Evolutionary conservation across 73 alveolate species (phyloP).

Genomic region (Breviolum minutum): DNA sequence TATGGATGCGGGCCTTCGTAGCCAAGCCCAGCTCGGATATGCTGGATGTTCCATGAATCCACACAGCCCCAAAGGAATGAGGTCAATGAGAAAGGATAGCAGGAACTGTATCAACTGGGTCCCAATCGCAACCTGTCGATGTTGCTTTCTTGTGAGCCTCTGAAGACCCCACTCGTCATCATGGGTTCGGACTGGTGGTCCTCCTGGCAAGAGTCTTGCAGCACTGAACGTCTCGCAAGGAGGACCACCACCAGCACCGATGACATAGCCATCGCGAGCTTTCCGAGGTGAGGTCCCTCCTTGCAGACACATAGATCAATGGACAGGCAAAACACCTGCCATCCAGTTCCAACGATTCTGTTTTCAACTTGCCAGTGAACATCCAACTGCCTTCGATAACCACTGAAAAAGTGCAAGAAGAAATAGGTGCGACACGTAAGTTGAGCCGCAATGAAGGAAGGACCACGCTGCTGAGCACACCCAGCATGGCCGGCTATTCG

Average conservation of each 20-base stretch:
- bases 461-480: background rate
- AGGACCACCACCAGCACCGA: background rate
- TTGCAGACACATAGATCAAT: background rate
- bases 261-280: background rate
- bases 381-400: background rate
- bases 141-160: background rate
- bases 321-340: background rate
- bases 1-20: background rate
- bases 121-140: background rate
- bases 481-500: background rate
- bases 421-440: background rate
- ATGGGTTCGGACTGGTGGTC: background rate
- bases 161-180: background rate
- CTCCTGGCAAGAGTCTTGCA: background rate
- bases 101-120: background rate
- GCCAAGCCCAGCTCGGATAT: background rate
- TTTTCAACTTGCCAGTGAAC: background rate
- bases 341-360: background rate
- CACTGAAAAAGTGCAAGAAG: background rate
- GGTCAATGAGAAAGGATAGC: background rate
- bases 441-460: background rate
- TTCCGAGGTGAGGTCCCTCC: background rate
- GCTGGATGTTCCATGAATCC: slow-evolving; percentile 17
- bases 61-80: background rate
- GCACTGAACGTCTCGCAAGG: slow-evolving; percentile 27